phyloP scores from a whole-genome alignment of 495 filamentous ascomycete genomes.

The Filosporella fistucella region DNA sequence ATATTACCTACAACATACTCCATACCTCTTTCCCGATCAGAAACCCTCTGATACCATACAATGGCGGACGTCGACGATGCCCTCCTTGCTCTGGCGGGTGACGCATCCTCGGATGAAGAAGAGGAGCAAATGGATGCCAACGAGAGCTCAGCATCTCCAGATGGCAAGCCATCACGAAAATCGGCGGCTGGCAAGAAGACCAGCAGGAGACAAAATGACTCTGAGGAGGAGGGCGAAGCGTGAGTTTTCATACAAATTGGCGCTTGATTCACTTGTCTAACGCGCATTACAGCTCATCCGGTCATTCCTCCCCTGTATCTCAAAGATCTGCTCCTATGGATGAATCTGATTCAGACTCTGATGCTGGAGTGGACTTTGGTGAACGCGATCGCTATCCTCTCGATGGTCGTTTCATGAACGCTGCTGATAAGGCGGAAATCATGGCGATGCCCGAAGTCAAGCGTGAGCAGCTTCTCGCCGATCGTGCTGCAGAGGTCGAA shows the following conservation, averaged over 20 bases:
- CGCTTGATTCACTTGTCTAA: constrained; percentile 10
- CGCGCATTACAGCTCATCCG: constrained; percentile 47
- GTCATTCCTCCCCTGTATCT: constrained; percentile 65
- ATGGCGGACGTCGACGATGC: constrained; percentile 84
- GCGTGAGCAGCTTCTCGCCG: constrained; percentile 84
- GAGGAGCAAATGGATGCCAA: constrained; percentile 33
- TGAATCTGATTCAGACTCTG: constrained; percentile 76
- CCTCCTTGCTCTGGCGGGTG: constrained; percentile 81
- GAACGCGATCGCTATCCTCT: constrained; percentile 74
- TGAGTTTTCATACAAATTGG: constrained; percentile 42
- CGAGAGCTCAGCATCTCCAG: constrained; percentile 32
- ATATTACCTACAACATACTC: too few species aligned
- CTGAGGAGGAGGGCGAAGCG: constrained; percentile 79
- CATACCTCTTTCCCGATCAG: too few species aligned
- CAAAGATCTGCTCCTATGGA: constrained; percentile 84
- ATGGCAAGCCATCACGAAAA: constrained; percentile 42
- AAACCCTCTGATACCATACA: too few species aligned
- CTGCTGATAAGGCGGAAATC: constrained; percentile 75
- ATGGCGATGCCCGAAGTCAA: constrained; percentile 85
- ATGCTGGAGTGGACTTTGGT: constrained; percentile 48
- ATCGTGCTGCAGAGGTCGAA: constrained; percentile 77
- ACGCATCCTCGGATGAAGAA: constrained; percentile 47
- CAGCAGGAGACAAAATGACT: constrained; percentile 49
- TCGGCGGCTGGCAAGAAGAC: constrained; percentile 24
- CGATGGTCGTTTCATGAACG: constrained; percentile 79